Evolutionary conservation across 345 rosid genomes (phyloP), one percentile per base, ranked within the genome.

Genomic region (Eucalyptus regnans): DNA sequence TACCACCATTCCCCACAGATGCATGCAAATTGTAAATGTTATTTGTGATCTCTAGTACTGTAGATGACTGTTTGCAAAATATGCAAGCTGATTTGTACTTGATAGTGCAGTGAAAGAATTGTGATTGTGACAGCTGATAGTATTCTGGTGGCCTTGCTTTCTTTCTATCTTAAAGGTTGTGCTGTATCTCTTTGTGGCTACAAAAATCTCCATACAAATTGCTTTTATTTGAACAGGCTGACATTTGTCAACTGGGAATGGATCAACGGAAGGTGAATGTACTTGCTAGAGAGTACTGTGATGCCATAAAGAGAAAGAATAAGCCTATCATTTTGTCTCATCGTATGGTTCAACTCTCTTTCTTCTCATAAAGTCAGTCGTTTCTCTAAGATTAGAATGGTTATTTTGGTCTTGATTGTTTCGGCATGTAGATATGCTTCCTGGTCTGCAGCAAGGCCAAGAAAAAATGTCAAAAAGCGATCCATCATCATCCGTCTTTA

Each of bases 241-340:
- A 97, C 92, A 96, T 97, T 91, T 96, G 98, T 92, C 98, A 96
- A 90, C 89, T 96, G 92, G 99, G 99, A 90, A 94, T 95, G 97
- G 98, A 97, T 93, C 99, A 97, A 88, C 71, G 96, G 90, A 95
- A 96, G 92, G 99, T 96, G 64, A 96, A 97, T 87, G 91, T 96
- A 76, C 95, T 97, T 90, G 97, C 98, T 33, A 92, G 98, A 92
- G 99, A 96, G 90, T 96, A 97, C 90, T 96, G 99, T 91, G 99
- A 95, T 92, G 97, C 95, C 90, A 95, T 96, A 68, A 95, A 97
- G 95, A 96, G 95, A 92, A 95, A 93, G 92, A 95, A 95, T 92
- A 96, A 96, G 92, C 98, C 97, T 12, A 95, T 96, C 89, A 95
- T 96, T 86, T 92, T 97, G 91, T 96, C 99, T 27, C 98, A 96